Percentiles rank a stretch among this genome's conserved stretches.
Conservation (phyloP, 2,329 filamentous ascomycete species). For the Clathrospora elynae region DNA sequence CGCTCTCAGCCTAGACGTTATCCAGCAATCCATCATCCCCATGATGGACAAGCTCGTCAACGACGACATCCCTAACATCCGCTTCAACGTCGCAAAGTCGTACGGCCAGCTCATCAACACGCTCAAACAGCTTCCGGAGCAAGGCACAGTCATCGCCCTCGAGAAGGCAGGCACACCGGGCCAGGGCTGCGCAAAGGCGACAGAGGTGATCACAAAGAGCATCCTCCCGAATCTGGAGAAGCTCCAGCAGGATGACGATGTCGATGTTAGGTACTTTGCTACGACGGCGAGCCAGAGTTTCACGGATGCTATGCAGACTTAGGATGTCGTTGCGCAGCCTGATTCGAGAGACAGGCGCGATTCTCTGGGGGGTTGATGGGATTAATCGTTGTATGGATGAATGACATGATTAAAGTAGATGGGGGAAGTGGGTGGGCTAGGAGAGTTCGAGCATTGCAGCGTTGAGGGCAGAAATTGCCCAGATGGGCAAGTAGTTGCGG, state of each 20-base stretch:
- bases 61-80: constrained; percentile 97
- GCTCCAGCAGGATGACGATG: constrained; percentile 94
- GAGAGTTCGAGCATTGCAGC: constrained; percentile 28
- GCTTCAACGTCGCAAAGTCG: constrained; percentile 99
- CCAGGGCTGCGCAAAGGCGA: constrained; percentile 69
- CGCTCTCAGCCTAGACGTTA: constrained; percentile 90
- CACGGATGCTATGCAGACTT: constrained; percentile 50
- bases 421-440: constrained; percentile 8
- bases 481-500: constrained; percentile 30
- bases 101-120: constrained; percentile 88
- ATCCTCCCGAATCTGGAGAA: constrained; percentile 91
- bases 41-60: constrained; percentile 93
- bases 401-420: constrained; percentile 24
- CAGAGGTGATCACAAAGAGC: constrained; percentile 81
- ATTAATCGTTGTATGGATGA: constrained; percentile 40
- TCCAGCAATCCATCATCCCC: constrained; percentile 88
- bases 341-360: too few species aligned
- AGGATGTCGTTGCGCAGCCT: constrained; percentile 27
- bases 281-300: constrained; percentile 75
- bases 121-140: constrained; percentile 86
- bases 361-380: constrained; percentile 9
- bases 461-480: too few species aligned
- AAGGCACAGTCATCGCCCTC: constrained; percentile 82
- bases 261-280: constrained; percentile 97
- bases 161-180: constrained; percentile 73